Evolutionary conservation across 2,329 filamentous ascomycete genomes (phyloP).

Genomic region (Paramyrothecium sp.): DNA sequence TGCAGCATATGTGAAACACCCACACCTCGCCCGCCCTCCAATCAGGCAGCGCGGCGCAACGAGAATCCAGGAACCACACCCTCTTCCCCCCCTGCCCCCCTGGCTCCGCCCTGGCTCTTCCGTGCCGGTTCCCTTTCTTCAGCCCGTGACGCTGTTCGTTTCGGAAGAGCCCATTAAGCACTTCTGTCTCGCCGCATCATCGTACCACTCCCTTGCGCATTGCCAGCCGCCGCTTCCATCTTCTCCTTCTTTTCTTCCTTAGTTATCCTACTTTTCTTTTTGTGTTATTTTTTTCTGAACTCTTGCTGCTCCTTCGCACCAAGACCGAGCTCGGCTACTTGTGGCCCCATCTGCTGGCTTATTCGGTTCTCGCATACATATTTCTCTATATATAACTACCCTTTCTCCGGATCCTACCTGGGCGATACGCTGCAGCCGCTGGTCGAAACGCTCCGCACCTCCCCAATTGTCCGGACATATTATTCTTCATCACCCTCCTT

Average conservation of each 20-base stretch:
- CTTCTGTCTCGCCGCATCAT: neutral
- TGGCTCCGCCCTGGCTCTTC: no score
- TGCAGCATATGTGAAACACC: constrained; percentile 45
- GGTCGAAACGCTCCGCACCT: no score
- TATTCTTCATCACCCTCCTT: no score
- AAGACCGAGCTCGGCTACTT: no score
- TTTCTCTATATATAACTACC: no score
- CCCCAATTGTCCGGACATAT: no score
- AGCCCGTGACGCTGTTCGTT: constrained; percentile 21
- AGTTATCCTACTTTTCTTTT: constrained; percentile 7
- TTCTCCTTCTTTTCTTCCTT: constrained; percentile 10
- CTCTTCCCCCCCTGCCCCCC: constrained; percentile 12
- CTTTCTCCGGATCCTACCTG: no score
- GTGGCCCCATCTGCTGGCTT: no score
- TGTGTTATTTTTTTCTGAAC: no score
- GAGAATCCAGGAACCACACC: constrained; percentile 15
- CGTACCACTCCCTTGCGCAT: constrained; percentile 3
- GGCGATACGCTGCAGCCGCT: no score
- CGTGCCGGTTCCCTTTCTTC: neutral
- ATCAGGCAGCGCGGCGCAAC: constrained; percentile 3
- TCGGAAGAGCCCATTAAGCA: constrained; percentile 11
- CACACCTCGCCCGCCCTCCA: constrained; percentile 16
- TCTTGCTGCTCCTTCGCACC: no score
- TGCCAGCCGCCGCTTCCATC: constrained; percentile 2
- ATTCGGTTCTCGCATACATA: no score